Conservation (phyloP, 2,329 filamentous ascomycete genomes). For the Emydomyces testavorans region DNA sequence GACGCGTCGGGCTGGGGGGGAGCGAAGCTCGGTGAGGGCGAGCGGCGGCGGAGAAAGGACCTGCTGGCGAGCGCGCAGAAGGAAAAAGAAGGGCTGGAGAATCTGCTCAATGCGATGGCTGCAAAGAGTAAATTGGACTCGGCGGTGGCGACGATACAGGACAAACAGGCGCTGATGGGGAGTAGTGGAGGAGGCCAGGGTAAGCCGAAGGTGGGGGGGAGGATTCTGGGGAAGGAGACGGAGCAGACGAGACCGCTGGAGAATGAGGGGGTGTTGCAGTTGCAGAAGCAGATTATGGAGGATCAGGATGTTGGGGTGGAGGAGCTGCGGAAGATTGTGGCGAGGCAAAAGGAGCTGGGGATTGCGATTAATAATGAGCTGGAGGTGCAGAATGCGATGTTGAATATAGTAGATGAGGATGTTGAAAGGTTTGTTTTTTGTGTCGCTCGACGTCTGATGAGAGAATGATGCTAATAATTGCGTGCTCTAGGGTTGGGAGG, state of each 20-base stretch:
- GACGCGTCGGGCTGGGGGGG: conserved; percentile 22
- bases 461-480: neutral
- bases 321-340: conserved; percentile 47
- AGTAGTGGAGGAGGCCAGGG: no score
- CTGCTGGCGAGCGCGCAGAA: conserved; percentile 47
- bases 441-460: neutral
- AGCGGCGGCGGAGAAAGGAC: conserved; percentile 48
- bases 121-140: conserved; percentile 39
- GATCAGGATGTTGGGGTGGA: conserved; percentile 52
- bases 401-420: conserved; percentile 49
- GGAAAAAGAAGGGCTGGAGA: conserved; percentile 52
- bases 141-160: conserved; percentile 37
- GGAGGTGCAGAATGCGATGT: conserved; percentile 49
- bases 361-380: conserved; percentile 53
- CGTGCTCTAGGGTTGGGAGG: conserved; percentile 27
- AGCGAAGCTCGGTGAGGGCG: conserved; percentile 46
- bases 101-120: conserved; percentile 48
- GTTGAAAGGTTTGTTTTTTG: conserved; percentile 36
- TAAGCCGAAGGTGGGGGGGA: conserved; percentile 35
- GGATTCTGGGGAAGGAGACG: conserved; percentile 46
- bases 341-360: conserved; percentile 50
- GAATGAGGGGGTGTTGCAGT: conserved; percentile 51
- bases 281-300: conserved; percentile 51
- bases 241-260: conserved; percentile 51
- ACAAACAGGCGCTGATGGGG: conserved; percentile 36